Evolutionary conservation across 129 eudicot genomes (phyloP), one percentile per base, ranked within the genome.

Genomic region (carrot (Daucus carota)): DNA sequence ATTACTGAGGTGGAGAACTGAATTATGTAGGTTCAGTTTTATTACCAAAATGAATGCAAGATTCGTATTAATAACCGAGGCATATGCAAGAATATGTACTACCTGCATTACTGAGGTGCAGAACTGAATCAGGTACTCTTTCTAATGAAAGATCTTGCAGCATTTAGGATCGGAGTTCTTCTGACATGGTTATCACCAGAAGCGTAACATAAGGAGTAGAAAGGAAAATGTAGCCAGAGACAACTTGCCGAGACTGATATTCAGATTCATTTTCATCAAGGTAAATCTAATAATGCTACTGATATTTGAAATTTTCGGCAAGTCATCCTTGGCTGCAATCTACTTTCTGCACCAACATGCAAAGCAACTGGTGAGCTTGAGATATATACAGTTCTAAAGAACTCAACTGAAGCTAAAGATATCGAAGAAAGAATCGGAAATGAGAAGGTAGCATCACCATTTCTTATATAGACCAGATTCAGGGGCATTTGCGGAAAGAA

Each of bases 311-410:
- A n/a, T n/a, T n/a, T 59, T 78, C 85, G 88, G 88, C 88, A 84
- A 84, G 85, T 84, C 88, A 84, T 85, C 89, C 89, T 80, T 85
- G 89, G 89, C 89, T 85, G 84, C 82, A 80, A 46, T 71, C 62
- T 33, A 68, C 78, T 6, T 80, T 82, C 79, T 80, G 82, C 82
- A 0, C 78, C 86, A 41, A 78, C 86, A 85, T 85, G 89, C 70
- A 68, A 85, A 82, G 76, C 89, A 80, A 63, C 38, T 29, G 86
- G 89, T 66, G 73, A 77, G 73, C 44, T 33, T 31, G 42, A 1
- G 20, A 44, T 8, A 68, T 16, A 34, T 36, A 4, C 22, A 29
- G 36, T 60, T 26, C 36, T 0, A 14, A 26, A 28, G 26, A 31
- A 8, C 36, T 62, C 34, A 10, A 54, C 12, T 6, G 77, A 34